A percentile compares a stretch with the other conserved stretches of the same genome.
These are phyloP conservation scores for Phlebiopsis gigantea DNA, from an alignment of 768 basidiomycete species.

Conservation along the genomic window DNA sequence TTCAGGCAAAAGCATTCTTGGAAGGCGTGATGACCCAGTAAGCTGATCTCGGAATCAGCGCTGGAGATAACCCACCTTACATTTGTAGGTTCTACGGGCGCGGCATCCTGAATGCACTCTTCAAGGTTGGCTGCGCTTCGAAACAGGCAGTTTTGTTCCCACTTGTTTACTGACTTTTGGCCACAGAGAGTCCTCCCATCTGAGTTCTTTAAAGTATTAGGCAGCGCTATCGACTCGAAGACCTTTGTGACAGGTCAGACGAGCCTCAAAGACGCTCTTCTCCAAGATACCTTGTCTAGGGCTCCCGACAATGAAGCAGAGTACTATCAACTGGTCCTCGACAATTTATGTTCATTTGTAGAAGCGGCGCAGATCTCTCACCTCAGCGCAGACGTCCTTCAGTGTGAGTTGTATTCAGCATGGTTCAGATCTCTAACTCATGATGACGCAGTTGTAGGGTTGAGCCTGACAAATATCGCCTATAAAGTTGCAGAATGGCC, in stretches of 20 bases:
- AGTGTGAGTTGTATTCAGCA: slow-evolving; percentile 35
- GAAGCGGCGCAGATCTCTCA: slow-evolving; percentile 51
- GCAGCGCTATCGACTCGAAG: slow-evolving; percentile 38
- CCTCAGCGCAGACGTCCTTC: slow-evolving; percentile 49
- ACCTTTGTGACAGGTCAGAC: slow-evolving; percentile 15
- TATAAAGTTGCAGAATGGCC: slow-evolving; percentile 55
- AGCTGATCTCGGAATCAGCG: slow-evolving; percentile 11
- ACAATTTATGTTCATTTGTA: slow-evolving; percentile 54
- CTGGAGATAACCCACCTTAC: not conserved
- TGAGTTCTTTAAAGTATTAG: slow-evolving; percentile 50
- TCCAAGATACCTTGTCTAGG: slow-evolving; percentile 51
- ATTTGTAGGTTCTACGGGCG: slow-evolving; percentile 40
- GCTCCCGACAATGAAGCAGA: slow-evolving; percentile 45
- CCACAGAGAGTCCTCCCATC: slow-evolving; percentile 40
- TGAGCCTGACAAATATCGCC: slow-evolving; percentile 46
- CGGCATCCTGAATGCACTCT: slow-evolving; percentile 52
- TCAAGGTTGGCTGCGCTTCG: slow-evolving; percentile 43
- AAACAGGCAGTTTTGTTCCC: too few species aligned
- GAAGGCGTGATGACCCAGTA: slow-evolving; percentile 46
- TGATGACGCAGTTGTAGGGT: slow-evolving; percentile 44
- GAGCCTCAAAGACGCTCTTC: slow-evolving; percentile 30
- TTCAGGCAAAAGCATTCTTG: slow-evolving; percentile 53
- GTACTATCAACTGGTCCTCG: slow-evolving; percentile 45
- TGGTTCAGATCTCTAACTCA: slow-evolving; percentile 2
- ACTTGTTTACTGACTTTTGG: not conserved